Conservation (phyloP, 164 flowering plant species). For the Liriodendron chinense region DNA sequence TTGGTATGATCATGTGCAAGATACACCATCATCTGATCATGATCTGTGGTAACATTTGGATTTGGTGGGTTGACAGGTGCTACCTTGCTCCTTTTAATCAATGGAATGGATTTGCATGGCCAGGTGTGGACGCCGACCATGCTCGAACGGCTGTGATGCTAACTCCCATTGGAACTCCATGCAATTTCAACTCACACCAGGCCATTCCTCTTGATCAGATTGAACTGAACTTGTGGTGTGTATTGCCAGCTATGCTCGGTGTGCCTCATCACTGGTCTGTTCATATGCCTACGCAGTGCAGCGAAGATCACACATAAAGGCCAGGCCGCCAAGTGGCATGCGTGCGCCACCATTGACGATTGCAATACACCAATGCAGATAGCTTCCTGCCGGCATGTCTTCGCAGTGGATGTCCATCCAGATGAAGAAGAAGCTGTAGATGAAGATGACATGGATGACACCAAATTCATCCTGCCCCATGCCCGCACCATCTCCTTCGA, state of each 20-base stretch:
- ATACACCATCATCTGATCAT: not conserved
- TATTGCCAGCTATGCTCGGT: slow-evolving; percentile 69
- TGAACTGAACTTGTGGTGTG: not conserved
- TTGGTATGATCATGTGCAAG: too few species aligned
- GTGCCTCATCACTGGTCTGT: slow-evolving; percentile 61
- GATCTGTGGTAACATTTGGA: not conserved
- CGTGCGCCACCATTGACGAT: slow-evolving; percentile 65
- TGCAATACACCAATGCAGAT: not conserved
- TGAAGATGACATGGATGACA: slow-evolving; percentile 63
- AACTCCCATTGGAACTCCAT: too few species aligned
- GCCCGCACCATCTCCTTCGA: slow-evolving; percentile 59
- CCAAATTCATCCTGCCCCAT: slow-evolving; percentile 22
- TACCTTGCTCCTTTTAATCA: not conserved
- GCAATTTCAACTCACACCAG: not conserved
- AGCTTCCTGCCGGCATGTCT: not conserved
- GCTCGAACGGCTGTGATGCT: not conserved
- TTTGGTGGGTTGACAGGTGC: not conserved
- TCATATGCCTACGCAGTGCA: slow-evolving; percentile 68
- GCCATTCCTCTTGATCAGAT: not conserved
- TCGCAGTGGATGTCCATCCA: not conserved
- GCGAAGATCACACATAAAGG: slow-evolving; percentile 92
- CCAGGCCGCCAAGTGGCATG: slow-evolving; percentile 84
- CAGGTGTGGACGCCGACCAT: not conserved
- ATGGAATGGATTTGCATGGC: not conserved
- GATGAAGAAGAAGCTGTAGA: slow-evolving; percentile 36